Evolutionary conservation across 2,329 filamentous ascomycete species (phyloP).

Genomic region (Claviceps capensis): DNA sequence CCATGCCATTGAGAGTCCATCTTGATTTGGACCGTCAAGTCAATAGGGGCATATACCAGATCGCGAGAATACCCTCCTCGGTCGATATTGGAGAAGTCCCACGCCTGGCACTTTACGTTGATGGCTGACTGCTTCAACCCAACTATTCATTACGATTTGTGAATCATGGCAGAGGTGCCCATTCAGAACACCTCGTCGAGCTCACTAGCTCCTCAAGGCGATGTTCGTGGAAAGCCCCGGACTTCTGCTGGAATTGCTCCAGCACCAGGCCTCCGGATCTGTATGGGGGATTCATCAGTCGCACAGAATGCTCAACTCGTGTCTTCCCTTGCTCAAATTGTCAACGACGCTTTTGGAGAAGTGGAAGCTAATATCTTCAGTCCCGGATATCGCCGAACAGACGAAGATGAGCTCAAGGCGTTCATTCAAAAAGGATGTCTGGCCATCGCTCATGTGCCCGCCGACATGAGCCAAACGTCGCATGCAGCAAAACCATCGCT

Average conservation of each 20-base stretch:
- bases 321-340: constrained; percentile 10
- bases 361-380: constrained; percentile 15
- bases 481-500: not conserved
- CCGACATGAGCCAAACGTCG: not conserved
- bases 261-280: constrained; percentile 6
- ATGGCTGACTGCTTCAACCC: not conserved
- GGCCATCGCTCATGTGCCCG: constrained; percentile 11
- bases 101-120: too few species aligned
- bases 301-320: constrained; percentile 10
- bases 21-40: too few species aligned
- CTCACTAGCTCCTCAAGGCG: not conserved
- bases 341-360: constrained; percentile 15
- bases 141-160: not conserved
- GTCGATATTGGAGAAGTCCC: too few species aligned
- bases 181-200: not conserved
- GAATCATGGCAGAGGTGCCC: not conserved
- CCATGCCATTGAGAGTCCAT: too few species aligned
- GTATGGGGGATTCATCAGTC: constrained; percentile 8
- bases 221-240: not conserved
- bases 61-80: too few species aligned
- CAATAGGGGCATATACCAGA: too few species aligned
- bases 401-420: constrained; percentile 8
- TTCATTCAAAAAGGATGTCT: constrained; percentile 12
- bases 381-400: constrained; percentile 15
- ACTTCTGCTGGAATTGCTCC: not conserved